phyloP scores from a whole-genome alignment of 2,329 filamentous ascomycete genomes.

The Pseudogymnoascus sp. region DNA sequence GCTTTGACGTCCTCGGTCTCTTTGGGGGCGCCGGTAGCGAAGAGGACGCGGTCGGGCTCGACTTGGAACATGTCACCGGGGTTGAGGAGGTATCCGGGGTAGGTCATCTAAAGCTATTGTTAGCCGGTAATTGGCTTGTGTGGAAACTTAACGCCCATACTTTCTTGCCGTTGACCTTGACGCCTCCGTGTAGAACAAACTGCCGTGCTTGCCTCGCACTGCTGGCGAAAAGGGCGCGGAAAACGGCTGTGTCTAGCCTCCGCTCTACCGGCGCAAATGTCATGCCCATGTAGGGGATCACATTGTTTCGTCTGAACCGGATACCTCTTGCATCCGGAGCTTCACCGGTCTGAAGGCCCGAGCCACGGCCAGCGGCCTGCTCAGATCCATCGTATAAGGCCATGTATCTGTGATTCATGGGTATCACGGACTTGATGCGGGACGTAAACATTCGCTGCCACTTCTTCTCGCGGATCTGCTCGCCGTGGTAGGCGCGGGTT shows the following conservation, averaged over 20 bases:
- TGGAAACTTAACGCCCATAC: slow-evolving; percentile 38
- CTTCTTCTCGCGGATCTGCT: slow-evolving; percentile 85
- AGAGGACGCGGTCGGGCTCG: slow-evolving; percentile 79
- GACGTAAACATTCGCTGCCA: slow-evolving; percentile 91
- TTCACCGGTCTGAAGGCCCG: slow-evolving; percentile 42
- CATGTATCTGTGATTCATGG: slow-evolving; percentile 76
- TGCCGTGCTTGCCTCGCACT: slow-evolving; percentile 88
- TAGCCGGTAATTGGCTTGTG: slow-evolving; percentile 11
- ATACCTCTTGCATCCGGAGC: slow-evolving; percentile 14
- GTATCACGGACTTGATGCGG: slow-evolving; percentile 71
- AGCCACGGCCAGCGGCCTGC: slow-evolving; percentile 75
- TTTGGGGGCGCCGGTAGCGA: slow-evolving; percentile 73
- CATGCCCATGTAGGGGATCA: slow-evolving; percentile 76
- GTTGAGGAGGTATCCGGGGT: slow-evolving; percentile 89
- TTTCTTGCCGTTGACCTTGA: slow-evolving; percentile 95
- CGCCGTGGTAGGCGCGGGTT: slow-evolving; percentile 84
- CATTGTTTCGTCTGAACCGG: slow-evolving; percentile 26
- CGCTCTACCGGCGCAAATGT: slow-evolving; percentile 85
- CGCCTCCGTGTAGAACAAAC: slow-evolving; percentile 85
- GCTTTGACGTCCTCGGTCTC: slow-evolving; percentile 25
- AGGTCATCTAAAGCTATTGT: slow-evolving; percentile 62
- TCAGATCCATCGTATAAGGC: slow-evolving; percentile 75
- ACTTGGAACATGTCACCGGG: slow-evolving; percentile 98
- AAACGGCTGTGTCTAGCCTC: slow-evolving; percentile 88
- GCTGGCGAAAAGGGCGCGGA: slow-evolving; percentile 87